Evolutionary conservation across 1,284 basidiomycete genomes (phyloP).

Genomic region (Takashimella koratensis): DNA sequence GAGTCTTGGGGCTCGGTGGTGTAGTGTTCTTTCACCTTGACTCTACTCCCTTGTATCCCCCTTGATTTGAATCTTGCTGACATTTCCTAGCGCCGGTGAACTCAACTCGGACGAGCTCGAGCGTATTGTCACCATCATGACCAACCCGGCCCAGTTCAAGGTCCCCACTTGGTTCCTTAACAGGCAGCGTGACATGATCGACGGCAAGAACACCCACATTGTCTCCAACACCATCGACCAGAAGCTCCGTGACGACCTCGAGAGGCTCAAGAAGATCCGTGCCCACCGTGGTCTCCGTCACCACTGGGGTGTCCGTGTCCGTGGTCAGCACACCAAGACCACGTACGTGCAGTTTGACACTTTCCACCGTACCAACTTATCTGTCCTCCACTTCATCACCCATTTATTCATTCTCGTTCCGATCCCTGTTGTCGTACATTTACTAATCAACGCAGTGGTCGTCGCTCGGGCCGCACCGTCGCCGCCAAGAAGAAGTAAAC

Average conservation of each 20-base stretch:
- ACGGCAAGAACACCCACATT: constrained; percentile 95
- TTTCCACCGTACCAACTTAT: background rate
- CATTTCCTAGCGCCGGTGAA: constrained; percentile 64
- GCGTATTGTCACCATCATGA: constrained; percentile 98
- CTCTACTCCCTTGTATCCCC: background rate
- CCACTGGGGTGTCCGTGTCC: constrained; percentile 91
- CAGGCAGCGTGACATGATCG: constrained; percentile 96
- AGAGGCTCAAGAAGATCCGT: constrained; percentile 99
- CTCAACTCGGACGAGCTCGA: constrained; percentile 97
- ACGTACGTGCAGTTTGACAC: too few relatives aligned
- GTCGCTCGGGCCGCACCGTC: constrained; percentile 24
- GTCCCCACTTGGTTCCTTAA: constrained; percentile 98
- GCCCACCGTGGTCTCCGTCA: constrained; percentile 98
- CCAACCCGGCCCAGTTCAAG: constrained; percentile 99
- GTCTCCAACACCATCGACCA: constrained; percentile 97
- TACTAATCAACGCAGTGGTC: constrained; percentile 13
- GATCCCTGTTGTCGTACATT: background rate
- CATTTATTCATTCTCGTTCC: background rate
- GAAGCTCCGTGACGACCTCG: constrained; percentile 97
- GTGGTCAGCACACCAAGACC: constrained; percentile 99
- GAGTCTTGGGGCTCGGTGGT: constrained; percentile 44
- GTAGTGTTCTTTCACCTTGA: background rate
- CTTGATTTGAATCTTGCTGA: background rate
- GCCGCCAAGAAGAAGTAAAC: constrained; percentile 28
- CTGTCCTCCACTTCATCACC: background rate